Base-by-base conservation (phyloP, 371 early-diverging fungal genomes). In the Spiromyces aspiralis region DNA sequence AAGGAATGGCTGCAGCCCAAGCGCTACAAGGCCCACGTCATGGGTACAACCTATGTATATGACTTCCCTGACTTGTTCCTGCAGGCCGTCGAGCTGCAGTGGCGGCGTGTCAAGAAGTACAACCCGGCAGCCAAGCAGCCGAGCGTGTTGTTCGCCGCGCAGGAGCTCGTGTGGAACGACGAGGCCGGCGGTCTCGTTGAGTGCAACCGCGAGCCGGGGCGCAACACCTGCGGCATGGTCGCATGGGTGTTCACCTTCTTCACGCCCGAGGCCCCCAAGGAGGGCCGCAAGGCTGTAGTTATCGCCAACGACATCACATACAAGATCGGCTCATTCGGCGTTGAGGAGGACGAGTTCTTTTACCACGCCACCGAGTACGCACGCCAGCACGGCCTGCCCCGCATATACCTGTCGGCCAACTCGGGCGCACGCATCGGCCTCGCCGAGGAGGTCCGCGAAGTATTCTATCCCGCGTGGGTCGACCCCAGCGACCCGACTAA, bases 391-490 rank as follows among this genome's bases (percentile, higher is more conserved):
- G 92, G 95, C 54, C 67, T 91, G 26, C 98, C 98, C 27, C 86
- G 97, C 57, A 72, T 98, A 24, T 98, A 95, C 77, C 71, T 99
- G 49, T 90, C 94, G 43, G 96, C 96, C 56, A 99, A 98, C 80
- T 94, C 95, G 51, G 99, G 99, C 56, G 99, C 98, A n/a, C 87
- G 98, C 58, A 95, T 99, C 55, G 98, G 98, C 28, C 78, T 99
- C 43, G 94, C 94, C 43, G 90, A 89, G 53, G 92, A 93, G 60
- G 74, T 98, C 24, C 82, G 81, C 52, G 70, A 75, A 44, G 74
- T 81, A 58, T 90, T 91, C 80, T 80, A 78, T 53, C 78, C 85
- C 49, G 83, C 83, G 28, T 95, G 94, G 92, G 77, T 79, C 60
- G 90, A 94, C 47, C 54, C 69, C 20, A 54, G 57, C n/a, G 82